Conservation (phyloP, 176 grass and related monocot species). For the Oryza meyeriana region DNA sequence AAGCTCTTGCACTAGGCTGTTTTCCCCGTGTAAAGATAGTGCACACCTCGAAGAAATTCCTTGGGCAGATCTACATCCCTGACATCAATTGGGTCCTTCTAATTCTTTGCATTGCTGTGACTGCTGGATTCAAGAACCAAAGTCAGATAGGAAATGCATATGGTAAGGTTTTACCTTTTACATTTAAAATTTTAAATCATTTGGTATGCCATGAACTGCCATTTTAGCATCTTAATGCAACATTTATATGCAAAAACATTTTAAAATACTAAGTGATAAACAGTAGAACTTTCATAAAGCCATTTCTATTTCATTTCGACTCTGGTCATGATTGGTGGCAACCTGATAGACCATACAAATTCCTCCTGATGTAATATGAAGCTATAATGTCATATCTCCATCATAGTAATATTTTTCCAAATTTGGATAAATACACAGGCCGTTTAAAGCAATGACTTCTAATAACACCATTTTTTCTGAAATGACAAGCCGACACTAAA, state of each 20-base stretch:
- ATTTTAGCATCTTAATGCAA: background rate
- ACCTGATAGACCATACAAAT: too few relatives aligned
- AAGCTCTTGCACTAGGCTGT: slow-evolving; percentile 86
- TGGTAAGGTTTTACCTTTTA: slow-evolving; percentile 43
- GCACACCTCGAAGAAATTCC: slow-evolving; percentile 96
- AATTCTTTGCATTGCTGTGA: slow-evolving; percentile 89
- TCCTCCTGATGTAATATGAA: background rate
- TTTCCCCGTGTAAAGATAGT: slow-evolving; percentile 94
- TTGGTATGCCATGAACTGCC: background rate
- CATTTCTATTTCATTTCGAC: background rate
- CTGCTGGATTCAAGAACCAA: slow-evolving; percentile 95
- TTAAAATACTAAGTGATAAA: background rate
- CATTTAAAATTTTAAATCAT: background rate
- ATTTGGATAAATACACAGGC: slow-evolving; percentile 7
- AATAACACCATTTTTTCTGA: background rate
- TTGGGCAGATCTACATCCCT: slow-evolving; percentile 98
- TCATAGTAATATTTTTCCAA: background rate
- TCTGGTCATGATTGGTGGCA: background rate
- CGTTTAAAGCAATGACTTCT: background rate
- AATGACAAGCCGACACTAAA: background rate
- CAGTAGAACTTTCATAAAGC: background rate
- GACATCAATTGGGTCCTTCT: slow-evolving; percentile 98
- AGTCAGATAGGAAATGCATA: slow-evolving; percentile 98
- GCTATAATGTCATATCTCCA: background rate
- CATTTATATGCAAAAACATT: background rate